Conservation (phyloP, 2,329 filamentous ascomycete genomes). For the Hypoxylon sp. region DNA sequence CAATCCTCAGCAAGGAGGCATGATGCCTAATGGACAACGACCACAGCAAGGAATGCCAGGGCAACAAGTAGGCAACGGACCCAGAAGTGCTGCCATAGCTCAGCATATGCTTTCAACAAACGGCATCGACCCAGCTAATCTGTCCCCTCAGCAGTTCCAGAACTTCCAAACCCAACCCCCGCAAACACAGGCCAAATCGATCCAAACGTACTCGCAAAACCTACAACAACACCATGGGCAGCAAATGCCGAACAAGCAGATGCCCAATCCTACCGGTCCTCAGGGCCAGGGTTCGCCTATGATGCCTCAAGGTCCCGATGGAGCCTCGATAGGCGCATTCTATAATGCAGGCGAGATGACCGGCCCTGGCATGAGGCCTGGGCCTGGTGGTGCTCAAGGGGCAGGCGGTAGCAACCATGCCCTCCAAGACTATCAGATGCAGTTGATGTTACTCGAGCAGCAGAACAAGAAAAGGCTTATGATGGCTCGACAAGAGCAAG, state of each 20-base stretch:
- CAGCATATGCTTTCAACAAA: conserved; percentile 75
- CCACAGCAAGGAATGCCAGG: conserved; percentile 77
- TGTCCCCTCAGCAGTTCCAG: conserved; percentile 84
- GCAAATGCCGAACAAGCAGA: conserved; percentile 85
- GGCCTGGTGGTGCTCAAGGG: conserved; percentile 61
- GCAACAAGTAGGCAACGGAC: conserved; percentile 73
- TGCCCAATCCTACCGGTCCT: conserved; percentile 79
- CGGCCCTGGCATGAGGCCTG: conserved; percentile 71
- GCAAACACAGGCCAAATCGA: conserved; percentile 82
- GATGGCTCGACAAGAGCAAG: conserved; percentile 87
- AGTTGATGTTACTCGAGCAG: conserved; percentile 87
- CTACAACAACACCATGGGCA: conserved; percentile 85
- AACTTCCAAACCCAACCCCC: conserved; percentile 69
- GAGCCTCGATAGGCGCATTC: conserved; percentile 67
- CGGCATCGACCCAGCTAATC: conserved; percentile 80
- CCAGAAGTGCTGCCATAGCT: conserved; percentile 60
- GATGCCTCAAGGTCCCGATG: conserved; percentile 81
- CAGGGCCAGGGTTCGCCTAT: conserved; percentile 86
- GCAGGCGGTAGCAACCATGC: conserved; percentile 79
- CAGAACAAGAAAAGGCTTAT: conserved; percentile 89
- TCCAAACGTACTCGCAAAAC: conserved; percentile 88
- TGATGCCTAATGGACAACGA: conserved; percentile 82
- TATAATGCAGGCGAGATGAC: conserved; percentile 76
- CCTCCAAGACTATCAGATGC: conserved; percentile 90
- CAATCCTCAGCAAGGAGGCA: conserved; percentile 77